Conservation (phyloP, 2,329 filamentous ascomycete genomes). For the Fusarium odoratissimum region DNA sequence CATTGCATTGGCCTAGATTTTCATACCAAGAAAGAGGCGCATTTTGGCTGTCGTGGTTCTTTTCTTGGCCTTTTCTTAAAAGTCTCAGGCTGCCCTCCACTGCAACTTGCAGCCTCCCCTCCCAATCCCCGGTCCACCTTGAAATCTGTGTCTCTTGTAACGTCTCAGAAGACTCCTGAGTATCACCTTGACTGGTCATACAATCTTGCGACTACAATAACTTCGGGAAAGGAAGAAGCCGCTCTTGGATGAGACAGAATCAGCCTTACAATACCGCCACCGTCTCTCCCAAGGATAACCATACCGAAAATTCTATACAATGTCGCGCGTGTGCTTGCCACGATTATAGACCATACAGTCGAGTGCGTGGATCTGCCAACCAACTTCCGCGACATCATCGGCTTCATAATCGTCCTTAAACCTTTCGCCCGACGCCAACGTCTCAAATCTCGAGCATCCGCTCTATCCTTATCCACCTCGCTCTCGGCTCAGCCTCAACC, state of each 20-base stretch:
- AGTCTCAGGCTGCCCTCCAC: conserved; percentile 31
- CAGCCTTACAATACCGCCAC: conserved; percentile 23
- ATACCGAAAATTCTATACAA: conserved; percentile 43
- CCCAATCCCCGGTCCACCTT: conserved; percentile 28
- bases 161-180: conserved; percentile 37
- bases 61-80: conserved; percentile 39
- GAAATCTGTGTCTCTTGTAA: conserved; percentile 32
- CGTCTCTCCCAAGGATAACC: background rate
- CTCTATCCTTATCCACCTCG: conserved; percentile 18
- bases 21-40: conserved; percentile 25
- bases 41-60: conserved; percentile 26
- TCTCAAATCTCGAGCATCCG: conserved; percentile 24
- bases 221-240: conserved; percentile 32
- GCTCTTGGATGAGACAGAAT: conserved; percentile 42
- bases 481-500: conserved; percentile 28
- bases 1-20: conserved; percentile 33
- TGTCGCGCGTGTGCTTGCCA: conserved; percentile 64
- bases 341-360: conserved; percentile 35
- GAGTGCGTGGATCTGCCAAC: conserved; percentile 47
- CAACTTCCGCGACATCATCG: conserved; percentile 49
- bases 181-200: conserved; percentile 30
- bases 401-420: conserved; percentile 38
- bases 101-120: conserved; percentile 29
- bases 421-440: conserved; percentile 27
- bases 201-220: conserved; percentile 35